Base-by-base conservation (phyloP, 768 basidiomycete genomes). In the Amanita exitialis region DNA sequence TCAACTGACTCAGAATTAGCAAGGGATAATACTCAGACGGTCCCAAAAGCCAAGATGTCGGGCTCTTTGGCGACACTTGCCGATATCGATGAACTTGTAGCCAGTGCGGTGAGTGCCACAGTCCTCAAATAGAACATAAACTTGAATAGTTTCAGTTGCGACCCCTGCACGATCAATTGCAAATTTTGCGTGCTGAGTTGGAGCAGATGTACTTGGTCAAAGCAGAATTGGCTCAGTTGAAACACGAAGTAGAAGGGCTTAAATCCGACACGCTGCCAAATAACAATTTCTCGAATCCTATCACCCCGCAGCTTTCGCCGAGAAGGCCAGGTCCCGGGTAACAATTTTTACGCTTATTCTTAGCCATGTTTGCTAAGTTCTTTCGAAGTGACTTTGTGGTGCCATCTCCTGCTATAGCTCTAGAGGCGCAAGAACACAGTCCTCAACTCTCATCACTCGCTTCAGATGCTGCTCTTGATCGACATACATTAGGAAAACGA, bases 151-250 rank as follows among this genome's bases (percentile, higher is more conserved):
- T 35, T 58, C 50, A 51, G 79, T 56, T 79, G 50, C 71, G 68
- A 34, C 79, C 82, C 15, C 59, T 83, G 12, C 70, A 75, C 48
- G 69, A 72, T 45, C 78, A 78, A 57, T 59, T 79, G 18, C 65
- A 73, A 50, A 62, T 66, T 3, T 66, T 80, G 46, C 74, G 71
- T 59, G 59, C 67, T 30, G 75, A 80, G 57, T 58, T 79, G 18
- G 64, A 68, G 30, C 57, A 63, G 34, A 59, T 71, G 56, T 64
- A 64, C 41, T 49, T 55, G n/a, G 58, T 70, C 12, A 64, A 66
- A 52, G 54, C 56, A 18, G 69, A 74, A 49, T 21, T 70, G 6
- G 55, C 50, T 13, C 65, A 65, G 51, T 58, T 74, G 18, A 64
- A 65, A 44, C 55, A 51, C 13, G 63, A 72, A 52, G 61, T 67